phyloP scores from a whole-genome alignment of 768 basidiomycete genomes.

The Thelephora aurantiotincta region DNA sequence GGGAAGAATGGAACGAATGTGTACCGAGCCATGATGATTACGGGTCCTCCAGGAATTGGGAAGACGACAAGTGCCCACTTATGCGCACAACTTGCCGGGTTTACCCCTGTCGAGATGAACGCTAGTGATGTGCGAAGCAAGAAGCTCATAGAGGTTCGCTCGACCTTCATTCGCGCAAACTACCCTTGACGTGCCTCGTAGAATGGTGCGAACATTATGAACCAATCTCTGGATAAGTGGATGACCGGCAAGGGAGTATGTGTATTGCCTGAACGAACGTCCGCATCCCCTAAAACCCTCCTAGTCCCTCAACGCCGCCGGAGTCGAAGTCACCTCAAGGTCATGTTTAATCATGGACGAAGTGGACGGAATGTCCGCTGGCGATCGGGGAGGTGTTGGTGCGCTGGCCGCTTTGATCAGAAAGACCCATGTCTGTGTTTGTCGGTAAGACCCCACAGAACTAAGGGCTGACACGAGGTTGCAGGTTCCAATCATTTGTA shows the following conservation, averaged over 20 bases:
- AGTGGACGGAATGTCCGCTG: slow-evolving; percentile 97
- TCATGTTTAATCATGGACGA: slow-evolving; percentile 98
- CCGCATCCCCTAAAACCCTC: not conserved
- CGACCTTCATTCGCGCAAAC: not conserved
- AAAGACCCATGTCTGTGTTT: slow-evolving; percentile 60
- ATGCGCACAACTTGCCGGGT: slow-evolving; percentile 81
- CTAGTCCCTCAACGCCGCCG: slow-evolving; percentile 50
- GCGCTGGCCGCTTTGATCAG: slow-evolving; percentile 86
- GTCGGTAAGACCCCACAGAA: not conserved
- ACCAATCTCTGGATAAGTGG: slow-evolving; percentile 80
- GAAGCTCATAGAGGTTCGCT: slow-evolving; percentile 80
- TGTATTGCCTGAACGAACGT: not conserved
- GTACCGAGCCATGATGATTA: slow-evolving; percentile 79
- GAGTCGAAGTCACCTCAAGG: slow-evolving; percentile 61
- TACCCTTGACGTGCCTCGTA: slow-evolving; percentile 15
- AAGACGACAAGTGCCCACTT: slow-evolving; percentile 96
- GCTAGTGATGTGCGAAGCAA: slow-evolving; percentile 94
- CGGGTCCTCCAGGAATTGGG: slow-evolving; percentile 92
- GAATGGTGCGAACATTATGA: slow-evolving; percentile 85
- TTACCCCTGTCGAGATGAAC: slow-evolving; percentile 88
- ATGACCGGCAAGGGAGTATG: slow-evolving; percentile 43
- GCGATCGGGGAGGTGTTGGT: slow-evolving; percentile 92
- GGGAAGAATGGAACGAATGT: slow-evolving; percentile 83
- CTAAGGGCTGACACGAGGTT: not conserved
- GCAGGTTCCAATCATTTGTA: slow-evolving; percentile 93